Conservation (phyloP, 148 eudicot species). For the Cornus florida region DNA sequence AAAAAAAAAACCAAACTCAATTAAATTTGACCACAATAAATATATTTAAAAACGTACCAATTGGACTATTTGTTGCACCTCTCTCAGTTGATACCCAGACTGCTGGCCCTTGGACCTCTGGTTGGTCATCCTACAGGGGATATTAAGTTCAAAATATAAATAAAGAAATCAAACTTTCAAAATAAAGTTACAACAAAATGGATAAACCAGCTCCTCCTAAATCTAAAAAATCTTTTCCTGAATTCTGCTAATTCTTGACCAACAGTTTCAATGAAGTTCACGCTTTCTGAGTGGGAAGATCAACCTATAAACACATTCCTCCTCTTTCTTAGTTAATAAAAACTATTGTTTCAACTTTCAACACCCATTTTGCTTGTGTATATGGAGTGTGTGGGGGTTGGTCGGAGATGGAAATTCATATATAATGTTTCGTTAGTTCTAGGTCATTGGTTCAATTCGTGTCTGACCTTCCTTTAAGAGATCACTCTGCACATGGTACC, state of each 20-base stretch:
- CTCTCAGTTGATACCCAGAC: slow-evolving; percentile 87
- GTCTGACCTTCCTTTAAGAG: no score
- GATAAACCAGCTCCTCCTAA: neutral
- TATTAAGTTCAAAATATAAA: neutral
- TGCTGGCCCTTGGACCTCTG: slow-evolving; percentile 93
- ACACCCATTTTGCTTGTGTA: neutral
- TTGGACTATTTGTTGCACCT: slow-evolving; percentile 87
- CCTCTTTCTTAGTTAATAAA: neutral
- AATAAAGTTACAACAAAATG: neutral
- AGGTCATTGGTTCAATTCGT: neutral
- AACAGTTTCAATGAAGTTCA: neutral
- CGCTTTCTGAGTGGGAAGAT: neutral
- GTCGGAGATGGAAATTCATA: neutral
- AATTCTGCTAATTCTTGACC: neutral
- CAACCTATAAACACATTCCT: neutral
- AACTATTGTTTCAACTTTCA: neutral
- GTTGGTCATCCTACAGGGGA: slow-evolving; percentile 75
- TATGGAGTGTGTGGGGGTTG: neutral
- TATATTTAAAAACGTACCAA: slow-evolving; percentile 50
- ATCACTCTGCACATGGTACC: no score
- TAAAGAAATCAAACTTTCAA: neutral
- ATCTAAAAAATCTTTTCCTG: neutral
- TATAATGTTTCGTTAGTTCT: neutral
- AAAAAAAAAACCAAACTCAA: neutral
- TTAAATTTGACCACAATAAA: neutral